phyloP scores from a whole-genome alignment of 2,329 filamentous ascomycete species.

The Neofusicoccum sp. region DNA sequence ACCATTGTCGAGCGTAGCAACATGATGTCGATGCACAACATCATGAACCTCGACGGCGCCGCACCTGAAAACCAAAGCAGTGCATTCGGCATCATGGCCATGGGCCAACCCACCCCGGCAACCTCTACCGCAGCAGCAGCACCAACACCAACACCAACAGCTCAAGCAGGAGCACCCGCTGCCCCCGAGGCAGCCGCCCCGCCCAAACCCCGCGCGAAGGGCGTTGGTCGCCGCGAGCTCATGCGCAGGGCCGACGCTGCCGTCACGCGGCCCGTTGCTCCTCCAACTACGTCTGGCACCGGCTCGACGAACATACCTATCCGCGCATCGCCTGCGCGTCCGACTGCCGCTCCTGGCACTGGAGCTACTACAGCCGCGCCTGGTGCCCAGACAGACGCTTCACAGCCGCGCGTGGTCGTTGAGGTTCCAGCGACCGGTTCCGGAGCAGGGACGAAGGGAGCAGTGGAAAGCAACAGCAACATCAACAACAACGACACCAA shows the following conservation, averaged over 20 bases:
- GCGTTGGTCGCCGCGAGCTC: conserved; percentile 59
- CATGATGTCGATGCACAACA: conserved; percentile 29
- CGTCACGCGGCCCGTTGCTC: conserved; percentile 33
- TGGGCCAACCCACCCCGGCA: neutral
- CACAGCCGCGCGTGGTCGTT: neutral
- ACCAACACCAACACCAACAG: conserved; percentile 10
- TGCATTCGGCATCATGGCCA: conserved; percentile 4
- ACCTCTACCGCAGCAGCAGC: conserved; percentile 20
- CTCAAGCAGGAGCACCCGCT: conserved; percentile 19
- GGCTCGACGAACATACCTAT: conserved; percentile 8
- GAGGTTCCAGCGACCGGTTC: conserved; percentile 16
- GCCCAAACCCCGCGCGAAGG: conserved; percentile 48
- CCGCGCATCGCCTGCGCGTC: neutral
- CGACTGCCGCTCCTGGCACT: neutral
- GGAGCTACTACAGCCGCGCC: conserved; percentile 13
- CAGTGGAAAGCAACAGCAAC: too few species aligned
- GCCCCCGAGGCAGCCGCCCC: conserved; percentile 18
- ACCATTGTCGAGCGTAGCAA: conserved; percentile 15
- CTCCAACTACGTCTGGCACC: neutral
- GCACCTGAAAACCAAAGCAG: conserved; percentile 22
- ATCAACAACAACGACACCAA: too few species aligned
- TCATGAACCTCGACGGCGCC: conserved; percentile 34
- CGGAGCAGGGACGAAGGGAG: too few species aligned
- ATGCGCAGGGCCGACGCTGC: conserved; percentile 59
- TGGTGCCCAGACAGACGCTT: conserved; percentile 23